phyloP scores from a whole-genome alignment of 2,329 filamentous ascomycete species.

The Botrytis byssoidea region DNA sequence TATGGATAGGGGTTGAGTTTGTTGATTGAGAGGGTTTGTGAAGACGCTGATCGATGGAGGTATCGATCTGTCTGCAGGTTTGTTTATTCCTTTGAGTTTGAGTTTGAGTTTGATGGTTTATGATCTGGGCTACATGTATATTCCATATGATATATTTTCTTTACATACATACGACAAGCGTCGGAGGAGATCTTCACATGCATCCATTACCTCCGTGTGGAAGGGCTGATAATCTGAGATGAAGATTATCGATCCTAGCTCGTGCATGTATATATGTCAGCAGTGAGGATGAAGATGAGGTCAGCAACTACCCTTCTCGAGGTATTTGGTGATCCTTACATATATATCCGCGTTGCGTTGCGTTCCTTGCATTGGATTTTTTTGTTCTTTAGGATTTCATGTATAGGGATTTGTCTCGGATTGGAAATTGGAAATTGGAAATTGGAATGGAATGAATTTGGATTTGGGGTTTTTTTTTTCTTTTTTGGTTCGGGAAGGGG shows the following conservation, averaged over 20 bases:
- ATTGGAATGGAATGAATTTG: not conserved
- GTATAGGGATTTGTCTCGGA: not conserved
- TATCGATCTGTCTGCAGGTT: no score
- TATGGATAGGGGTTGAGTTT: no score
- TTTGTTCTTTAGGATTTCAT: not conserved
- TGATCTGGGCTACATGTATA: no score
- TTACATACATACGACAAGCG: not conserved
- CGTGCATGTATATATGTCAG: not conserved
- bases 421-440: not conserved
- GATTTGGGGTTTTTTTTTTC: no score
- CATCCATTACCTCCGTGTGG: not conserved
- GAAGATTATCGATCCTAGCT: no score
- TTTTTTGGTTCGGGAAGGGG: not conserved
- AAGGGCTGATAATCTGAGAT: not conserved
- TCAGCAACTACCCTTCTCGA: not conserved
- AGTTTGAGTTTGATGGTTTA: no score
- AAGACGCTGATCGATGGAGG: no score
- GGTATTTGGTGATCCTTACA: not conserved
- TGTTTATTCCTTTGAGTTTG: not conserved
- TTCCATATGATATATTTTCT: not conserved
- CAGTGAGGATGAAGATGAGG: not conserved
- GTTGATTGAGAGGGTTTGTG: no score
- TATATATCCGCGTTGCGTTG: not conserved
- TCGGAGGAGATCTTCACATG: not conserved
- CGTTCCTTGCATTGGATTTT: not conserved